Conservation (phyloP, 768 basidiomycete genomes). For the Trametes meyenii region DNA sequence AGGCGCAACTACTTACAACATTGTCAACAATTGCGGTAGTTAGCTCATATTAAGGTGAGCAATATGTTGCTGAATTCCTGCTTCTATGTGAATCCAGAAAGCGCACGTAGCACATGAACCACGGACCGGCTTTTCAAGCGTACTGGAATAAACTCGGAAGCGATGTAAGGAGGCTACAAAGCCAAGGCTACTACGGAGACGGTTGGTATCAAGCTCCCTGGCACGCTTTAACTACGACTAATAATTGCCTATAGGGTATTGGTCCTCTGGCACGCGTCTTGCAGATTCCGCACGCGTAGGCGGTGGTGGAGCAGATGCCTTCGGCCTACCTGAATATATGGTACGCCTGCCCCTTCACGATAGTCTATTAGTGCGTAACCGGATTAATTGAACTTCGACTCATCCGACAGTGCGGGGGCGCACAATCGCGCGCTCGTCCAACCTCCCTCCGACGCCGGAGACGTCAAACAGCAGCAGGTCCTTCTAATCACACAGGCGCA, state of each 20-base stretch:
- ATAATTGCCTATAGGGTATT: constrained; percentile 56
- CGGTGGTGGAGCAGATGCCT: constrained; percentile 52
- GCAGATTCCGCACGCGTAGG: constrained; percentile 60
- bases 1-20: not conserved
- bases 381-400: not conserved
- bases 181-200: constrained; percentile 80
- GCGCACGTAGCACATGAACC: constrained; percentile 70
- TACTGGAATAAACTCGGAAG: constrained; percentile 67
- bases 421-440: constrained; percentile 66
- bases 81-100: not conserved
- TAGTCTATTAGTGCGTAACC: no score
- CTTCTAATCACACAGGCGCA: constrained; percentile 59
- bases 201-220: constrained; percentile 42
- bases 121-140: constrained; percentile 74
- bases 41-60: constrained; percentile 79
- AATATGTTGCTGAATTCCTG: not conserved
- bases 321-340: constrained; percentile 78
- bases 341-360: constrained; percentile 39
- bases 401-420: constrained; percentile 70
- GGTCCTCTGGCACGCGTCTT: constrained; percentile 77
- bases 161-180: constrained; percentile 73
- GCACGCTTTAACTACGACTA: constrained; percentile 1
- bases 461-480: constrained; percentile 43
- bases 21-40: constrained; percentile 52
- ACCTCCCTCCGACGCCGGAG: constrained; percentile 43